Evolutionary conservation across 164 flowering plant species (phyloP).

Genomic region (Protea cynaroides): DNA sequence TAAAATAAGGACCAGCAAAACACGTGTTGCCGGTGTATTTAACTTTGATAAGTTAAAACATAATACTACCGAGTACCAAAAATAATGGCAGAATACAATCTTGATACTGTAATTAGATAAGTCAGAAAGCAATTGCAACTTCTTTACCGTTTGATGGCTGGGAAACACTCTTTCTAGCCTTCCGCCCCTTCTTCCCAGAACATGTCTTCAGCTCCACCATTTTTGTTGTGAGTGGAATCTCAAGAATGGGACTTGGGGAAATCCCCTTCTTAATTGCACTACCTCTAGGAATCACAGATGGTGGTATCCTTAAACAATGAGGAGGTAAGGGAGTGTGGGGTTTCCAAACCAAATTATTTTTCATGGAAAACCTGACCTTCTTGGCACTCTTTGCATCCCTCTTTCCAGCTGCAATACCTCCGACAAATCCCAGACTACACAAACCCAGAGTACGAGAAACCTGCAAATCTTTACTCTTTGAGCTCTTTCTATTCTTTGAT

Average conservation of each 20-base stretch:
- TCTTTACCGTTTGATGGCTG: conserved; percentile 45
- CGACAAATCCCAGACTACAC: conserved; percentile 20
- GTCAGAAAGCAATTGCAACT: conserved; percentile 20
- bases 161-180: no score
- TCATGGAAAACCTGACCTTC: no score
- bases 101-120: background rate
- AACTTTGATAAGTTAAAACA: background rate
- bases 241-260: conserved; percentile 78
- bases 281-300: conserved; percentile 92
- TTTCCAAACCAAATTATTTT: conserved; percentile 85
- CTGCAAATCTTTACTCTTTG: conserved; percentile 25
- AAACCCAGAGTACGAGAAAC: conserved; percentile 7
- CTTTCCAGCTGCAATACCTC: conserved; percentile 22
- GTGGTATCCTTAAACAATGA: conserved; percentile 77
- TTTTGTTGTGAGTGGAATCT: conserved; percentile 27
- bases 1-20: background rate
- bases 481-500: conserved; percentile 68
- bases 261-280: conserved; percentile 93
- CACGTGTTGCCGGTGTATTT: background rate
- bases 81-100: background rate
- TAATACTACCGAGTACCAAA: conserved; percentile 1
- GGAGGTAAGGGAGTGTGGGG: conserved; percentile 89
- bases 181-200: conserved; percentile 41
- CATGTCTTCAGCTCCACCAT: conserved; percentile 34
- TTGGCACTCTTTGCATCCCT: conserved; percentile 71